Conservation (phyloP, 2,329 filamentous ascomycete species). For the Aspergillus versicolor region DNA sequence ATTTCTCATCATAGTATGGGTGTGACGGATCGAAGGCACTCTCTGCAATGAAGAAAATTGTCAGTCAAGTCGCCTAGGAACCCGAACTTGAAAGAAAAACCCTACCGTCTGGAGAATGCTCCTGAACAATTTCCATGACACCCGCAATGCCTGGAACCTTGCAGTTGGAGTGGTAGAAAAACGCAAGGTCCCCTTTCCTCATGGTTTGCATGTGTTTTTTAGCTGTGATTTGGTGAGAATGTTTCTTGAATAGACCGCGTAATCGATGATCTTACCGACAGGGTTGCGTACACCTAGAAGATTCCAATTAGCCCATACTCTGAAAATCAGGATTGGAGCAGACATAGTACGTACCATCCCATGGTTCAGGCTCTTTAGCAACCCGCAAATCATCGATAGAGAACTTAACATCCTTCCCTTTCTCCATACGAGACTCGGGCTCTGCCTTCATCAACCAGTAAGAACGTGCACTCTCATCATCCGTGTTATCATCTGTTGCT, state of each 20-base stretch:
- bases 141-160: conserved; percentile 86
- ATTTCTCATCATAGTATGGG: conserved; percentile 82
- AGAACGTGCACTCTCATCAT: conserved; percentile 35
- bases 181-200: conserved; percentile 87
- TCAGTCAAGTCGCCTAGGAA: conserved; percentile 7
- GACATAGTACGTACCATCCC: conserved; percentile 69
- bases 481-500: conserved; percentile 12
- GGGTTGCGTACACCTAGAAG: conserved; percentile 46
- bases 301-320: neutral
- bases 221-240: conserved; percentile 48
- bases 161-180: conserved; percentile 97
- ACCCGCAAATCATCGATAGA: conserved; percentile 85
- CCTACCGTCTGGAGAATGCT: conserved; percentile 76
- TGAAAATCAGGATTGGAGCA: neutral
- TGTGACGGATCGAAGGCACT: conserved; percentile 69
- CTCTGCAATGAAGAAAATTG: conserved; percentile 43
- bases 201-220: conserved; percentile 89
- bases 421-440: conserved; percentile 81
- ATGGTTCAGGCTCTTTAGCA: conserved; percentile 75
- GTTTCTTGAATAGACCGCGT: neutral
- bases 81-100: conserved; percentile 25
- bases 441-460: conserved; percentile 89
- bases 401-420: conserved; percentile 85
- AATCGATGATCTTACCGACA: conserved; percentile 34
- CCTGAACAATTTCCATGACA: conserved; percentile 82